phyloP scores from a whole-genome alignment of 805 yeast genomes.

The Soucietia sequanensis region DNA sequence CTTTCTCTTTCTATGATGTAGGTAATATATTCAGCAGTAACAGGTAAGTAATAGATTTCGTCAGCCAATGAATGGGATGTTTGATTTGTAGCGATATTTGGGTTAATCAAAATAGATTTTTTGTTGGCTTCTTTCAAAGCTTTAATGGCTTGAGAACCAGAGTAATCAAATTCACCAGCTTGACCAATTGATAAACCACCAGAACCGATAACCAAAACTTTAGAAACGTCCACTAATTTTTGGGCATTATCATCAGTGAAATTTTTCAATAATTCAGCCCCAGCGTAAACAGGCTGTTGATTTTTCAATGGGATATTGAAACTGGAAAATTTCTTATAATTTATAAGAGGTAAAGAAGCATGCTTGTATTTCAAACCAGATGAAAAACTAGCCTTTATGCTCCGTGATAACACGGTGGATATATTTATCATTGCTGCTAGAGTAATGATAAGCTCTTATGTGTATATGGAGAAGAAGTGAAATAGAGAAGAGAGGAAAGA shows the following conservation, averaged over 20 bases:
- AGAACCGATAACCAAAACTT: constrained; percentile 91
- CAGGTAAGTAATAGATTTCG: constrained; percentile 93
- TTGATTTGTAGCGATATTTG: constrained; percentile 96
- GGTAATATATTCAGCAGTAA: constrained; percentile 93
- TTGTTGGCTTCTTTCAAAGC: constrained; percentile 91
- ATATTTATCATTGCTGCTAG: too few relatives aligned
- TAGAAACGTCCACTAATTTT: constrained; percentile 75
- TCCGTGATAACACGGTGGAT: constrained; percentile 5
- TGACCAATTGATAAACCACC: constrained; percentile 98
- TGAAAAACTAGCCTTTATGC: constrained; percentile 3
- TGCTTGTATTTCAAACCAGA: constrained; percentile 1
- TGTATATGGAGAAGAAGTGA: too few relatives aligned
- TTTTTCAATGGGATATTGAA: too few relatives aligned
- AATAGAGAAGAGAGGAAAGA: too few relatives aligned
- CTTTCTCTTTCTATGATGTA: constrained; percentile 93
- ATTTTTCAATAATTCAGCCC: constrained; percentile 57
- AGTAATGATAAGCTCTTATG: too few relatives aligned
- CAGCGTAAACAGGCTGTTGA: constrained; percentile 56
- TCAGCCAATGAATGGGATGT: constrained; percentile 95
- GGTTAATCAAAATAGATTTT: constrained; percentile 82
- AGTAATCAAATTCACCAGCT: constrained; percentile 97
- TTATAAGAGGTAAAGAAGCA: neutral
- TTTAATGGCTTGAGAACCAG: constrained; percentile 96
- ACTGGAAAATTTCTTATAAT: neutral
- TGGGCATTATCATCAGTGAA: constrained; percentile 61